These are phyloP conservation scores for Boletus tylopilopsis DNA, from an alignment of 768 basidiomycete species.

Conservation along the genomic window DNA sequence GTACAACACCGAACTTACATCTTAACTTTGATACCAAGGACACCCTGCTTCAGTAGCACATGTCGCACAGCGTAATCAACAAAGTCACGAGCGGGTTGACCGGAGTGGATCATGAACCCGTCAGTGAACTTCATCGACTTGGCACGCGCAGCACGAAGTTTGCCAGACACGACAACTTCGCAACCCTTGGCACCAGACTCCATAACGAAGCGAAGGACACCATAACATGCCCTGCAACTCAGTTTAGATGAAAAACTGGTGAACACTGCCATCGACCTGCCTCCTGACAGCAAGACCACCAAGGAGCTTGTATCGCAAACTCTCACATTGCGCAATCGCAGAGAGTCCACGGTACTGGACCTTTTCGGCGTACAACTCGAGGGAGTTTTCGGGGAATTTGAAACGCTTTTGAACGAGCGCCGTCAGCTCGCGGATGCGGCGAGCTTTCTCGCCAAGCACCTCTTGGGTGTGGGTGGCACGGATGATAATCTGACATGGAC, in stretches of 20 bases:
- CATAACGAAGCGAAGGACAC: constrained; percentile 99
- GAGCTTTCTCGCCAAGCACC: constrained; percentile 98
- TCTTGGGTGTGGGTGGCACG: constrained; percentile 99
- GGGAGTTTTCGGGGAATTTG: constrained; percentile 98
- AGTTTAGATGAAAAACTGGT: not conserved
- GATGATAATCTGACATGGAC: constrained; percentile 80
- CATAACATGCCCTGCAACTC: constrained; percentile 82
- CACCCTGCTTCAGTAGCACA: constrained; percentile 97
- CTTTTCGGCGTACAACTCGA: constrained; percentile 99
- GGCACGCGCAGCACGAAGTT: constrained; percentile 98
- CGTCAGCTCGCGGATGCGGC: constrained; percentile 98
- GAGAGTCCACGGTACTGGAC: constrained; percentile 97
- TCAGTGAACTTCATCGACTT: constrained; percentile 99
- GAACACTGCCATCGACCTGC: constrained; percentile 41
- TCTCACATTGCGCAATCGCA: constrained; percentile 98
- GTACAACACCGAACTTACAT: constrained; percentile 54
- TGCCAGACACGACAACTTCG: constrained; percentile 99
- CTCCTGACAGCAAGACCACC: constrained; percentile 99
- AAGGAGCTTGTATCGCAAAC: constrained; percentile 96
- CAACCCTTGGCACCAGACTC: constrained; percentile 99
- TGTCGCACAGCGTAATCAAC: constrained; percentile 98
- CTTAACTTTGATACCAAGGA: constrained; percentile 99
- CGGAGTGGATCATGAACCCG: constrained; percentile 98
- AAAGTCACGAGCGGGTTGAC: constrained; percentile 95
- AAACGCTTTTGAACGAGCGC: constrained; percentile 98